A percentile compares a stretch with the other conserved stretches of the same genome.
phyloP scores from a whole-genome alignment of 1,139 yeast genomes.

The Diutina siamensis region DNA sequence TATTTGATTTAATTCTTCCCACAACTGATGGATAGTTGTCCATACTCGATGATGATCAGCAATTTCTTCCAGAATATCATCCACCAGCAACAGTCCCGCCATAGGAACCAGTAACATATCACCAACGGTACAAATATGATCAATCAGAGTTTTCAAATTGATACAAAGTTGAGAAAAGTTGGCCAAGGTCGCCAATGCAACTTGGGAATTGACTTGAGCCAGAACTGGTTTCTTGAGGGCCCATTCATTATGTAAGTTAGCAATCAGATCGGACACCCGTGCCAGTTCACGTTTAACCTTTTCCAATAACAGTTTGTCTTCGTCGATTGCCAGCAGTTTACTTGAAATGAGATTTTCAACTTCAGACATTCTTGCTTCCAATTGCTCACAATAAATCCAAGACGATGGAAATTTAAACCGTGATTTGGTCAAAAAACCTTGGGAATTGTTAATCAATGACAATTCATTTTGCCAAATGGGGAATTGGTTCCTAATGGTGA shows the following conservation, averaged over 20 bases:
- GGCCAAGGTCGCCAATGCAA: slow-evolving; percentile 38
- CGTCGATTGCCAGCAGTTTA: slow-evolving; percentile 28
- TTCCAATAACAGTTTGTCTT: slow-evolving; percentile 28
- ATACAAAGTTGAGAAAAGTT: slow-evolving; percentile 26
- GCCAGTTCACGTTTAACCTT: slow-evolving; percentile 31
- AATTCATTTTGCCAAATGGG: not conserved
- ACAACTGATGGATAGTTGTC: slow-evolving; percentile 32
- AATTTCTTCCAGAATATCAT: not conserved
- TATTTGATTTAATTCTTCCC: not conserved
- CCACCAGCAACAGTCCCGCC: not conserved
- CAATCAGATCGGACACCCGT: slow-evolving; percentile 24
- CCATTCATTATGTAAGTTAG: slow-evolving; percentile 31
- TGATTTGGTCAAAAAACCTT: not conserved
- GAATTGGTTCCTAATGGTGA: not conserved
- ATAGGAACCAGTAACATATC: slow-evolving; percentile 16
- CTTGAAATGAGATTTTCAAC: slow-evolving; percentile 30
- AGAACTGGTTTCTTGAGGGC: slow-evolving; percentile 31
- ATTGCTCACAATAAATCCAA: slow-evolving; percentile 58
- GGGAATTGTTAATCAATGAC: not conserved
- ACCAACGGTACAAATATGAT: slow-evolving; percentile 9
- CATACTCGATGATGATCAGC: not conserved
- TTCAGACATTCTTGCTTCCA: slow-evolving; percentile 39
- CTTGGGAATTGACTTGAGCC: slow-evolving; percentile 33
- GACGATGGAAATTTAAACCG: slow-evolving; percentile 23
- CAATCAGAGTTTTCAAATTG: slow-evolving; percentile 8